Evolutionary conservation across 345 rosid species (phyloP).

Genomic region (Conringia planisiliqua): DNA sequence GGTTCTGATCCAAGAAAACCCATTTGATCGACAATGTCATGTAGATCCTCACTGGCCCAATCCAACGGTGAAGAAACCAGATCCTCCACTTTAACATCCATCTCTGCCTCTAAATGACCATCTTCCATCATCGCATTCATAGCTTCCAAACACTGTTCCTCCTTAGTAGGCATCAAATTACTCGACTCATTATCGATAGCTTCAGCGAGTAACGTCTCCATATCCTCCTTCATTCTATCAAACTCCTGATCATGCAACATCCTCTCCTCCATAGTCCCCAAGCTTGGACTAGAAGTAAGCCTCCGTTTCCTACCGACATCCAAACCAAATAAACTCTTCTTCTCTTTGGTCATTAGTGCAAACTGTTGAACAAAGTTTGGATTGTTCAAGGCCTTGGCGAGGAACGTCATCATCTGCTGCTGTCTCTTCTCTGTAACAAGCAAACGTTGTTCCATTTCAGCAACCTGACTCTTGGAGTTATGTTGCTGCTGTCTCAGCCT

Average conservation of each 20-base stretch:
- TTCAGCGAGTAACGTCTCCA: constrained; percentile 49
- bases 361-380: constrained; percentile 54
- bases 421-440: constrained; percentile 59
- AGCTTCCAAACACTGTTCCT: constrained; percentile 35
- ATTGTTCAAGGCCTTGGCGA: constrained; percentile 60
- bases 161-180: constrained; percentile 27
- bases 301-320: constrained; percentile 57
- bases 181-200: constrained; percentile 49
- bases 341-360: constrained; percentile 37
- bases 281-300: constrained; percentile 46
- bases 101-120: constrained; percentile 41
- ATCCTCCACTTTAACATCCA: constrained; percentile 55
- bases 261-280: constrained; percentile 43
- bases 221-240: constrained; percentile 37
- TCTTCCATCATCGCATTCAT: constrained; percentile 56
- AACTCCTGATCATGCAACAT: constrained; percentile 12
- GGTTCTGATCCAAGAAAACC: constrained; percentile 55
- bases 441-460: constrained; percentile 54
- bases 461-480: constrained; percentile 45
- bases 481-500: constrained; percentile 70
- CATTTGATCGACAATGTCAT: constrained; percentile 66
- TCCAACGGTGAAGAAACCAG: constrained; percentile 39
- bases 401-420: constrained; percentile 69
- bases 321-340: constrained; percentile 37
- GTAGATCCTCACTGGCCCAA: constrained; percentile 57